Evolutionary conservation across 2,329 filamentous ascomycete species (phyloP).

Genomic region (Fusarium buharicum): DNA sequence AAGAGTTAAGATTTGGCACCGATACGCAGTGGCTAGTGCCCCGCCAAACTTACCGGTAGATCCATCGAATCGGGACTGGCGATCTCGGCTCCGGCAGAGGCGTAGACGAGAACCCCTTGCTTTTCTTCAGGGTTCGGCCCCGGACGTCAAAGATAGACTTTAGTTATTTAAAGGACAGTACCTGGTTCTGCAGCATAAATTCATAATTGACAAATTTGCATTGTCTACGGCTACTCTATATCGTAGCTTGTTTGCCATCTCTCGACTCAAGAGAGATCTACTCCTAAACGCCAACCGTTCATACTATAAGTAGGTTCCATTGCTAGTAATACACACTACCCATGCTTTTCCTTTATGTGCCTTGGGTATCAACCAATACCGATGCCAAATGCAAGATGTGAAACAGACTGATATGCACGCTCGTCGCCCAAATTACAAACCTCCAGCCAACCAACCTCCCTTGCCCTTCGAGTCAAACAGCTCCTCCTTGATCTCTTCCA

Average conservation of each 20-base stretch:
- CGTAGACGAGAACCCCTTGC: neutral
- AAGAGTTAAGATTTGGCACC: too few relatives aligned
- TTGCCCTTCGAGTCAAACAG: constrained; percentile 38
- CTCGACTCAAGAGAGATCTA: neutral
- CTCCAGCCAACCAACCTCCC: constrained; percentile 34
- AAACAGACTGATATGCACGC: neutral
- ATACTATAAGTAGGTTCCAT: neutral
- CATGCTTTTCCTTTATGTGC: neutral
- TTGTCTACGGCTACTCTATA: neutral
- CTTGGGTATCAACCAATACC: constrained; percentile 28
- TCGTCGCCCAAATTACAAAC: constrained; percentile 11
- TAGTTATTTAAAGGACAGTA: neutral
- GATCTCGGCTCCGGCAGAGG: constrained; percentile 4
- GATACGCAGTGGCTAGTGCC: neutral
- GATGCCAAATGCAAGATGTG: neutral
- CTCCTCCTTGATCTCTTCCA: constrained; percentile 35
- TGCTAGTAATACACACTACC: constrained; percentile 9
- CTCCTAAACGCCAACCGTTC: constrained; percentile 24
- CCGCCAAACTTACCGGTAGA: constrained; percentile 1
- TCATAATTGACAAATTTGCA: neutral
- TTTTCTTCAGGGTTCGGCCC: constrained; percentile 13
- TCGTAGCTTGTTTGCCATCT: neutral
- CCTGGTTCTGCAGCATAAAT: neutral
- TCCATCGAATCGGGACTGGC: constrained; percentile 13
- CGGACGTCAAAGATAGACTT: constrained; percentile 1